Evolutionary conservation across 2,329 filamentous ascomycete species (phyloP).

Genomic region (Sporothrix phasma): DNA sequence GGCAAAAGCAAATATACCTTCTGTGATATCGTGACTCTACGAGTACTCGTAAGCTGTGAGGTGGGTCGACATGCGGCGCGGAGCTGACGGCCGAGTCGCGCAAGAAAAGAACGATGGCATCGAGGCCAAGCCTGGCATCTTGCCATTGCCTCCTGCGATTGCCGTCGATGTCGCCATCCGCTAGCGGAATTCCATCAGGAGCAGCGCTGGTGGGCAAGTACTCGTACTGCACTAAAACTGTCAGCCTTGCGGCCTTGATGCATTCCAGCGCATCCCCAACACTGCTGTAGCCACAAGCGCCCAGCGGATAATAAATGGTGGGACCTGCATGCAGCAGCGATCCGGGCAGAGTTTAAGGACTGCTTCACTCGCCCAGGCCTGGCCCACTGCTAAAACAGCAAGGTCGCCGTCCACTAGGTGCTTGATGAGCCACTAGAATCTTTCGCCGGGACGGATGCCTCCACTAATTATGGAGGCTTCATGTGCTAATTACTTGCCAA

Average conservation of each 20-base stretch:
- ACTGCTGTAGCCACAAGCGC: neutral
- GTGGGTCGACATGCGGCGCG: neutral
- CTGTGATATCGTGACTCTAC: too few relatives aligned
- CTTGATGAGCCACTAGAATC: neutral
- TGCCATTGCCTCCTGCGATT: constrained; percentile 5
- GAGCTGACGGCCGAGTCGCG: neutral
- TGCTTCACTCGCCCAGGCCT: neutral
- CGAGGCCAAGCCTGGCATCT: neutral
- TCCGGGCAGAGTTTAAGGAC: constrained; percentile 3
- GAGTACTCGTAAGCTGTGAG: neutral
- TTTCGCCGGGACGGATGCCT: neutral
- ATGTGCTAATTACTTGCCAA: neutral
- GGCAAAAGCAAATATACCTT: neutral
- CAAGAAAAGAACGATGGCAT: constrained; percentile 3
- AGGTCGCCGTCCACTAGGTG: constrained; percentile 7
- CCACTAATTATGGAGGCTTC: neutral
- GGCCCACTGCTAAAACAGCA: neutral
- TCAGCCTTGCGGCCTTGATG: constrained; percentile 11
- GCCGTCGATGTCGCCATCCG: constrained; percentile 14
- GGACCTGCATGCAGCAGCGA: neutral
- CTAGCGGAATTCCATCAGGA: constrained; percentile 10
- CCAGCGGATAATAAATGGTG: neutral
- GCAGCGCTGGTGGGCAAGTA: neutral
- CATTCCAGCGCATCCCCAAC: neutral
- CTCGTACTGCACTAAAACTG: constrained; percentile 7